A percentile compares a stretch with the other conserved stretches of the same genome.
Conservation (phyloP, 768 basidiomycete species). For the Paxillus ammoniavirescens region DNA sequence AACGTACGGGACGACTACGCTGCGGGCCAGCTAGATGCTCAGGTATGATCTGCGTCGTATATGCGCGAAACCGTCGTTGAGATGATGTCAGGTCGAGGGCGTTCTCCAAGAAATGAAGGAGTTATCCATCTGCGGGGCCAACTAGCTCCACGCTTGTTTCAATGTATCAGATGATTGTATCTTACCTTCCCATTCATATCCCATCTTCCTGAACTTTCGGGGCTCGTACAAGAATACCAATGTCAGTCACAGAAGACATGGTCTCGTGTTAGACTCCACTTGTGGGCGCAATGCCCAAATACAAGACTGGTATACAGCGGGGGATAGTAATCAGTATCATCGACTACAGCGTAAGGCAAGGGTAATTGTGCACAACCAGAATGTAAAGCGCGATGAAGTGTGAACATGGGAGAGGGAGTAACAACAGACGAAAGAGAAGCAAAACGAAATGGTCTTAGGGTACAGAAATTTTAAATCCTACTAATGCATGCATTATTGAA, state of each 20-base stretch:
- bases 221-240: not conserved
- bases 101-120: conserved; percentile 98
- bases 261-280: not conserved
- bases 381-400: conserved; percentile 11
- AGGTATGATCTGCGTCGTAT: conserved; percentile 45
- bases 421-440: not conserved
- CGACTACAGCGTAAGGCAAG: not conserved
- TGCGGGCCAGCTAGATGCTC: conserved; percentile 91
- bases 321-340: conserved; percentile 11
- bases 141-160: conserved; percentile 13
- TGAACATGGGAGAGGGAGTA: conserved; percentile 12
- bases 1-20: conserved; percentile 95
- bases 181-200: conserved; percentile 1
- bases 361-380: conserved; percentile 20
- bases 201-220: not conserved
- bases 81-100: conserved; percentile 70
- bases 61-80: not conserved
- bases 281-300: not conserved
- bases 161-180: conserved; percentile 6
- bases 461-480: conserved; percentile 24
- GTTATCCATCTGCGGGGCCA: conserved; percentile 85
- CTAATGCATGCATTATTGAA: conserved; percentile 11
- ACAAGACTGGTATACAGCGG: conserved; percentile 18
- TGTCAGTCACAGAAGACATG: not conserved
- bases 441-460: conserved; percentile 9